These are phyloP conservation scores for Epicoccum sorghinum DNA, from an alignment of 2,329 filamentous ascomycete species.

Conservation along the genomic window DNA sequence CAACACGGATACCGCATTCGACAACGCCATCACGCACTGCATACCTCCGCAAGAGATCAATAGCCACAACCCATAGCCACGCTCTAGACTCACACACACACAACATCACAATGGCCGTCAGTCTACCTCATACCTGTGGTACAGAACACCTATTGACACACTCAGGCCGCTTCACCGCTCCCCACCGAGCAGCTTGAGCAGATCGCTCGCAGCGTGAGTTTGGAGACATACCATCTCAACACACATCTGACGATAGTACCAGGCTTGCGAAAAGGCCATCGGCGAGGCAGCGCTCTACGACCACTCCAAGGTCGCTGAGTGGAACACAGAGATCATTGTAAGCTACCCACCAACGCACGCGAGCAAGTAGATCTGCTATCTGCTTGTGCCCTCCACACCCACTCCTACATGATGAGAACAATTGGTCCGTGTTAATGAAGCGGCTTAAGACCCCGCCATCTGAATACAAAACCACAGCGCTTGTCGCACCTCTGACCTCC, in stretches of 20 bases:
- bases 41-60: not conserved
- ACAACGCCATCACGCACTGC: not conserved
- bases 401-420: slow-evolving; percentile 72
- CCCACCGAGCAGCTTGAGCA: slow-evolving; percentile 40
- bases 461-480: slow-evolving; percentile 79
- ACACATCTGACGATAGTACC: slow-evolving; percentile 9
- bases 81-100: not conserved
- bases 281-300: slow-evolving; percentile 80
- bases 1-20: slow-evolving; percentile 16
- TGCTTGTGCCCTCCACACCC: not conserved
- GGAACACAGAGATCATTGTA: slow-evolving; percentile 95
- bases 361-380: slow-evolving; percentile 1
- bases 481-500: slow-evolving; percentile 73
- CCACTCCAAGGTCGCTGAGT: slow-evolving; percentile 80
- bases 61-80: slow-evolving; percentile 2
- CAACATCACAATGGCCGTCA: slow-evolving; percentile 38
- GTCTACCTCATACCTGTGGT: not conserved
- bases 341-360: slow-evolving; percentile 41
- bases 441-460: slow-evolving; percentile 86
- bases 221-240: not conserved
- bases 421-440: slow-evolving; percentile 97
- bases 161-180: slow-evolving; percentile 35
- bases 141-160: not conserved
- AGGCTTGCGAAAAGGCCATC: slow-evolving; percentile 86
- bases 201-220: slow-evolving; percentile 39